phyloP scores from a whole-genome alignment of 1,284 basidiomycete genomes.

The Takashimella koratensis region DNA sequence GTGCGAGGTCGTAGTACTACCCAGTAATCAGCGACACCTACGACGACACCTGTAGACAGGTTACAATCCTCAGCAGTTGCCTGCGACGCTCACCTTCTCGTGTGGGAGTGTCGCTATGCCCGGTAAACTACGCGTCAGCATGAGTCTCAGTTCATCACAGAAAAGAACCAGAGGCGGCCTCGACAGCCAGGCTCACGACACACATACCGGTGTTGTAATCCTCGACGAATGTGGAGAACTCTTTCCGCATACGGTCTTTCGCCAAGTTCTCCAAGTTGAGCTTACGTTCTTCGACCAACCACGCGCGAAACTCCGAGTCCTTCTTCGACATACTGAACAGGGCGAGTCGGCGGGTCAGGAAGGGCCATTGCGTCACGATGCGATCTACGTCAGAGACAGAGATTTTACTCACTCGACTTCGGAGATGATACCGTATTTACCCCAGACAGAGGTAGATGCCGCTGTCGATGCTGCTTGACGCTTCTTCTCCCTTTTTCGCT shows the following conservation, averaged over 20 bases:
- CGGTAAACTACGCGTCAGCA: neutral
- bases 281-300: conserved; percentile 84
- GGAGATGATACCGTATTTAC: conserved; percentile 78
- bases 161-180: neutral
- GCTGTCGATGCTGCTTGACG: conserved; percentile 51
- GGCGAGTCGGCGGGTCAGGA: too few species aligned
- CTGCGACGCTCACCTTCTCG: conserved; percentile 57
- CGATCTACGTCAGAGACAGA: too few species aligned
- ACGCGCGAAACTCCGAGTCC: conserved; percentile 73
- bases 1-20: conserved; percentile 74
- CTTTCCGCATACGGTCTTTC: conserved; percentile 77
- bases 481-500: conserved; percentile 61
- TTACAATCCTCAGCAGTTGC: too few species aligned
- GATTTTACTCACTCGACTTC: conserved; percentile 66
- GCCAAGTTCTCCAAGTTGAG: conserved; percentile 79
- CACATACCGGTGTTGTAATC: conserved; percentile 78
- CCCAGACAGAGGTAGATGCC: conserved; percentile 68
- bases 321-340: conserved; percentile 71
- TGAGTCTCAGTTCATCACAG: neutral
- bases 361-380: neutral
- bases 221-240: conserved; percentile 69
- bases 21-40: neutral
- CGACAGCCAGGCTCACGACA: neutral
- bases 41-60: neutral
- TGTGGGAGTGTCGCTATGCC: conserved; percentile 73